Percentiles rank a stretch among this genome's conserved stretches.
Conservation (phyloP, 1,284 basidiomycete genomes). For the Puccinia triticina region DNA sequence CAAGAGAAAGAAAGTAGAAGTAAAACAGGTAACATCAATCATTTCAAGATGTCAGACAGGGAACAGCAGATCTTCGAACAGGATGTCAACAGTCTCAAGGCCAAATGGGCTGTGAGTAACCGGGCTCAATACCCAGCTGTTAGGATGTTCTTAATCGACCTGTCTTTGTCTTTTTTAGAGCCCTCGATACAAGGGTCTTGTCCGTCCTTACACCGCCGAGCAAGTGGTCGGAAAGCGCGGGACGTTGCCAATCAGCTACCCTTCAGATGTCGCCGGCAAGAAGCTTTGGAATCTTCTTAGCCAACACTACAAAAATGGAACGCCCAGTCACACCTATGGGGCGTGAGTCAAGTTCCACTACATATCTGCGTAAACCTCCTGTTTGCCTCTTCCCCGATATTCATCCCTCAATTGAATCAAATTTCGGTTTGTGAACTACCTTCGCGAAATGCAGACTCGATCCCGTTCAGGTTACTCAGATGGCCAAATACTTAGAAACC, state of each 20-base stretch:
- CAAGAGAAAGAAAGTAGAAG: not conserved
- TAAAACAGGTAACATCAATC: not conserved
- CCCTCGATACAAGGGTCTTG: constrained; percentile 75
- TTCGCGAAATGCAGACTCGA: constrained; percentile 66
- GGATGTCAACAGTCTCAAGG: constrained; percentile 35
- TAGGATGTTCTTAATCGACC: not conserved
- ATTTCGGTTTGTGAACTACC: no score
- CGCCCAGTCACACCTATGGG: constrained; percentile 91
- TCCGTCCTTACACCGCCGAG: constrained; percentile 76
- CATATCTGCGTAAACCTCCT: no score
- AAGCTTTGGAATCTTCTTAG: constrained; percentile 78
- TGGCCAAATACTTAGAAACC: constrained; percentile 91
- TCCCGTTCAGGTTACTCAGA: constrained; percentile 93
- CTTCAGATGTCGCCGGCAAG: constrained; percentile 80
- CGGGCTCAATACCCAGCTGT: not conserved
- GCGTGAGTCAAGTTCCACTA: constrained; percentile 62
- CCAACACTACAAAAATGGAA: constrained; percentile 57
- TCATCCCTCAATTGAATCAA: not conserved
- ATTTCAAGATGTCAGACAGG: constrained; percentile 23
- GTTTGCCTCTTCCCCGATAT: not conserved
- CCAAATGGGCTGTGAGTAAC: constrained; percentile 33
- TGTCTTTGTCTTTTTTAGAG: not conserved
- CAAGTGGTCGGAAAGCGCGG: constrained; percentile 85
- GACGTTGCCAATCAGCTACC: constrained; percentile 79
- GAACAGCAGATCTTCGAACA: constrained; percentile 44